Evolutionary conservation across 208 protist genomes (phyloP).

Genomic region (Trypanosoma conorhini): DNA sequence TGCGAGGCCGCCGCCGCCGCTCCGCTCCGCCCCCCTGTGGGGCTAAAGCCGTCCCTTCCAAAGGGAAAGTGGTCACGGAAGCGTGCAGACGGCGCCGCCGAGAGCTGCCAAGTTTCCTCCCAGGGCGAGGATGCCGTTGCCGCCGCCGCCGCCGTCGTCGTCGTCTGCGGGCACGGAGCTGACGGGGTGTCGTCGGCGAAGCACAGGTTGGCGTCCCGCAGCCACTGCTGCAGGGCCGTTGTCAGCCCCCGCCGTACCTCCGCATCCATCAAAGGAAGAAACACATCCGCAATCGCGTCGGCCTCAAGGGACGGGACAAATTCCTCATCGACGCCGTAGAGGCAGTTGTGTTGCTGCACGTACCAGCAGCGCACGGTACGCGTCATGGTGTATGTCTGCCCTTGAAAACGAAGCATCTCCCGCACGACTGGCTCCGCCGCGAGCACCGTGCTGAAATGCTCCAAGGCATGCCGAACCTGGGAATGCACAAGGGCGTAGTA

Average conservation of each 20-base stretch:
- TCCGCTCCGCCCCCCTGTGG: background rate
- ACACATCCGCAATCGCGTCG: conserved; percentile 45
- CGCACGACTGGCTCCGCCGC: conserved; percentile 22
- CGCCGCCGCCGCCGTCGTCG: background rate
- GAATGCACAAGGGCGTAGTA: conserved; percentile 40
- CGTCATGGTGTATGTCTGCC: conserved; percentile 34
- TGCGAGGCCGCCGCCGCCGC: background rate
- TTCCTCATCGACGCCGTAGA: conserved; percentile 61
- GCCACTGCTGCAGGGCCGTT: conserved; percentile 7
- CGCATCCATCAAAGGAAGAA: conserved; percentile 38
- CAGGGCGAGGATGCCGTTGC: background rate
- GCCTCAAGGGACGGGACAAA: conserved; percentile 44
- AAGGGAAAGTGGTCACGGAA: conserved; percentile 60
- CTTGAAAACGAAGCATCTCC: conserved; percentile 30
- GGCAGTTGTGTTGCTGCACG: conserved; percentile 61
- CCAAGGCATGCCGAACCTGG: conserved; percentile 32
- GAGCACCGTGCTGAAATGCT: conserved; percentile 41
- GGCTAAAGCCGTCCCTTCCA: conserved; percentile 48
- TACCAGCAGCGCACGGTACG: conserved; percentile 49
- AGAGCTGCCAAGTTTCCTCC: conserved; percentile 31
- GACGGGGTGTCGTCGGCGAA: conserved; percentile 8
- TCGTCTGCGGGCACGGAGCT: background rate
- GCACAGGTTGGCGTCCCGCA: conserved; percentile 8
- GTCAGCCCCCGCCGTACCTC: conserved; percentile 16
- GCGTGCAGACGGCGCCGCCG: conserved; percentile 36